Evolutionary conservation across 2,329 filamentous ascomycete genomes (phyloP).

Genomic region (Aquanectria penicillioides): DNA sequence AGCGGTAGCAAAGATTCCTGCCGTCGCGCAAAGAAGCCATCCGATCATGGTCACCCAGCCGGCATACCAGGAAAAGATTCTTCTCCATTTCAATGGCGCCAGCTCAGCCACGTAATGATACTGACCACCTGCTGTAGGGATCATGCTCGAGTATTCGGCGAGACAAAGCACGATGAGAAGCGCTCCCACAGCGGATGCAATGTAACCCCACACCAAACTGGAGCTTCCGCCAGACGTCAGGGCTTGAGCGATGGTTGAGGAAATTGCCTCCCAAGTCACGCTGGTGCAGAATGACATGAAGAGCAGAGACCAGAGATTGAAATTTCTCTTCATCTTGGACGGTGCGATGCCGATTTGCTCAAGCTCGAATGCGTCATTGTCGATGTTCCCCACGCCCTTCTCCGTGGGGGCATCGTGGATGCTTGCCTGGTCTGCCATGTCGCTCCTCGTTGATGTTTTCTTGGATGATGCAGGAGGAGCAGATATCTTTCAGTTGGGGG

Average conservation of each 20-base stretch:
- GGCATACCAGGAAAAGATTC: slow-evolving; percentile 16
- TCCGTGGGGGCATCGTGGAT: background rate
- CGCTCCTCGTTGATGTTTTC: slow-evolving; percentile 1
- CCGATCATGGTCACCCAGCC: slow-evolving; percentile 21
- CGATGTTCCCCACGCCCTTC: background rate
- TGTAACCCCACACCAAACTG: slow-evolving; percentile 20
- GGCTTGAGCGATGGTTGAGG: slow-evolving; percentile 7
- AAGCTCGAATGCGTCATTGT: slow-evolving; percentile 6
- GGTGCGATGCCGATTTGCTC: slow-evolving; percentile 11
- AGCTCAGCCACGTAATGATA: slow-evolving; percentile 20
- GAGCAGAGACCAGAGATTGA: slow-evolving; percentile 18
- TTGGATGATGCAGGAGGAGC: background rate
- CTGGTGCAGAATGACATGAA: slow-evolving; percentile 24
- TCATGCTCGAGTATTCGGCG: slow-evolving; percentile 14
- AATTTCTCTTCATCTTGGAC: slow-evolving; percentile 19
- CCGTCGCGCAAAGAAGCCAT: slow-evolving; percentile 10
- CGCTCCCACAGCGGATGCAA: background rate
- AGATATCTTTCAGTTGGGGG: background rate
- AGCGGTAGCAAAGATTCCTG: slow-evolving; percentile 13
- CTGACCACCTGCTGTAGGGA: slow-evolving; percentile 17
- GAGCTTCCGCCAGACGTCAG: slow-evolving; percentile 14
- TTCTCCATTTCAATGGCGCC: slow-evolving; percentile 3
- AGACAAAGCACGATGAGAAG: background rate
- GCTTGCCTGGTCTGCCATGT: background rate
- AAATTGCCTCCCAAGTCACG: slow-evolving; percentile 19